Conservation (phyloP, 78 protist genomes). For the Pelomyxa schiedti region DNA sequence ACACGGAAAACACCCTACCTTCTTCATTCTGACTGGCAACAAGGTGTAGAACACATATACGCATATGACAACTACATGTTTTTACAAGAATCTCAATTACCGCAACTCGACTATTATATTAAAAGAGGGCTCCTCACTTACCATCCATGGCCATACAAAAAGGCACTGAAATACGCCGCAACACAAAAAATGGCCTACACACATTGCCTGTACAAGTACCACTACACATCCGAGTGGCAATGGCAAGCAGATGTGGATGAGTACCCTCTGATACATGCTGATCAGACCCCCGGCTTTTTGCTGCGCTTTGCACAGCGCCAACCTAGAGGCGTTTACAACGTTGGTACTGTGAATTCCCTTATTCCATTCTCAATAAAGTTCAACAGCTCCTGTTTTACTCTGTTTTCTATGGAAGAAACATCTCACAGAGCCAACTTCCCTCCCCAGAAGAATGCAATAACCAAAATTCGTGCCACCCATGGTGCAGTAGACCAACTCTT, state of each 20-base stretch:
- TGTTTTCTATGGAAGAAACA: no score
- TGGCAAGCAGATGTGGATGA: not conserved
- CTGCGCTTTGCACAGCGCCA: not conserved
- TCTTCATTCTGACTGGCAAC: no score
- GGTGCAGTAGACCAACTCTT: not conserved
- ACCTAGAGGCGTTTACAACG: not conserved
- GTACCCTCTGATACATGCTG: not conserved
- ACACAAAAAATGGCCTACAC: not conserved
- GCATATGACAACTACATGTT: not conserved
- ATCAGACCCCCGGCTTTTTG: not conserved
- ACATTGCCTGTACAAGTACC: not conserved
- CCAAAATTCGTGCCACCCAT: not conserved
- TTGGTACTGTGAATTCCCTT: not conserved
- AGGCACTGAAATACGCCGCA: not conserved
- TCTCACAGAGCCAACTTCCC: no score
- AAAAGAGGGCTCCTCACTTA: not conserved
- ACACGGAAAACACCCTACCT: no score
- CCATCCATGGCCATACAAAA: not conserved
- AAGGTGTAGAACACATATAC: not conserved
- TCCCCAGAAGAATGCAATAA: not conserved
- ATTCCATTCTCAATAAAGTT: not conserved
- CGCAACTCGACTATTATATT: not conserved
- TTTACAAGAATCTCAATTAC: not conserved
- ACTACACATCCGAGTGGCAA: not conserved
- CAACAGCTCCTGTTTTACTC: not conserved